Evolutionary conservation across 2,329 filamentous ascomycete species (phyloP).

Genomic region (Cryphonectria radicalis): DNA sequence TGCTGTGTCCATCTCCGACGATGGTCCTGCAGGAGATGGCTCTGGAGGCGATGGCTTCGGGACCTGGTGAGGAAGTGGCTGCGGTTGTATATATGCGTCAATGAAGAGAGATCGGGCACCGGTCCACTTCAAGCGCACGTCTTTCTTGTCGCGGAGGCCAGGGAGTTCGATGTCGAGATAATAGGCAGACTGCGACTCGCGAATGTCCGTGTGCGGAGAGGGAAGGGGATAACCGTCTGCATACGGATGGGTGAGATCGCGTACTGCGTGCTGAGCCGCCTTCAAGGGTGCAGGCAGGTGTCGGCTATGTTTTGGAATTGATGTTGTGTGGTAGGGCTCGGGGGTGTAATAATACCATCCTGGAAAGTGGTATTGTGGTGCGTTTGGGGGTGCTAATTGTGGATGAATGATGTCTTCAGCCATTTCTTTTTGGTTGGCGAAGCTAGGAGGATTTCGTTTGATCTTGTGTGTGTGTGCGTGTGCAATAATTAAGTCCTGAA

Average conservation of each 20-base stretch:
- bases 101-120: constrained; percentile 12
- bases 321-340: constrained; percentile 13
- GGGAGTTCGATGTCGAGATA: constrained; percentile 14
- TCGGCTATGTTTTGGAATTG: constrained; percentile 3
- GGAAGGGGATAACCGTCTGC: constrained; percentile 8
- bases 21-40: background rate
- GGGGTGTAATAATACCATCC: constrained; percentile 10
- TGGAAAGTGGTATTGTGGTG: constrained; percentile 6
- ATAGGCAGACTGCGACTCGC: constrained; percentile 6
- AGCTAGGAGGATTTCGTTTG: background rate
- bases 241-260: constrained; percentile 7
- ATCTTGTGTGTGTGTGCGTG: background rate
- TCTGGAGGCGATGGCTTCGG: background rate
- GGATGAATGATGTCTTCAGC: constrained; percentile 7
- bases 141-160: constrained; percentile 8
- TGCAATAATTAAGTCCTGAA: too few species aligned
- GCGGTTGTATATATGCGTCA: background rate
- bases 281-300: constrained; percentile 6
- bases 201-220: constrained; percentile 9
- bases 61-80: constrained; percentile 2
- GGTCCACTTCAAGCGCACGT: constrained; percentile 11
- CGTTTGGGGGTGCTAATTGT: constrained; percentile 2
- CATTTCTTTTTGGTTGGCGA: background rate
- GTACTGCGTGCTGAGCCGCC: constrained; percentile 11
- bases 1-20: background rate